These are phyloP conservation scores for Aspergillus bombycis DNA, from an alignment of 2,329 filamentous ascomycete species.

Conservation along the genomic window DNA sequence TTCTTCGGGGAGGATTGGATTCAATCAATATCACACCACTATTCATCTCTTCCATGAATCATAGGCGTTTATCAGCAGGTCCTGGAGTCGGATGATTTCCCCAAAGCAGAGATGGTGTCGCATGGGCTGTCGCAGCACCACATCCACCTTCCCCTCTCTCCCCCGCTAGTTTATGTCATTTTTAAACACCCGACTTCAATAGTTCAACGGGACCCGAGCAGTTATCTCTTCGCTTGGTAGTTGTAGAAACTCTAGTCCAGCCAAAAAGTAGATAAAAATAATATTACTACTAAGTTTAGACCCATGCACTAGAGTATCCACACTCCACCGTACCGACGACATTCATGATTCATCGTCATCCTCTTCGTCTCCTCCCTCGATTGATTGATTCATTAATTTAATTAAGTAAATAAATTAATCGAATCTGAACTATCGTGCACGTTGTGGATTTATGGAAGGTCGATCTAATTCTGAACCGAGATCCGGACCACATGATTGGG, in stretches of 20 bases:
- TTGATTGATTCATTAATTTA: not conserved
- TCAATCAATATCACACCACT: constrained; percentile 12
- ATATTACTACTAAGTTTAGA: not conserved
- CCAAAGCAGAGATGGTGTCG: constrained; percentile 13
- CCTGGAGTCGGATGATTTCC: constrained; percentile 13
- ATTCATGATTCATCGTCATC: not conserved
- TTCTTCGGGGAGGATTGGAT: not conserved
- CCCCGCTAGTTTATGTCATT: constrained; percentile 3
- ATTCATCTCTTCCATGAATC: not conserved
- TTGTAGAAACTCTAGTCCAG: not conserved
- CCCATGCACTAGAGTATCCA: not conserved
- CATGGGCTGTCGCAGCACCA: constrained; percentile 12
- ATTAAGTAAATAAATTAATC: not conserved
- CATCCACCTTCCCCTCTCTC: not conserved
- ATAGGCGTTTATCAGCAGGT: constrained; percentile 2
- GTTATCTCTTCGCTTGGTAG: too few relatives aligned
- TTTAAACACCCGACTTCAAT: constrained; percentile 1
- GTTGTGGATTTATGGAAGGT: constrained; percentile 7
- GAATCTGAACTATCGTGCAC: constrained; percentile 15
- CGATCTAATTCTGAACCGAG: constrained; percentile 18
- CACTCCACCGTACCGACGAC: not conserved
- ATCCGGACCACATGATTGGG: constrained; percentile 19
- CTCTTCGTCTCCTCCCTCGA: not conserved
- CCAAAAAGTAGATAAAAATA: not conserved
- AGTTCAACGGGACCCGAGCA: not conserved